phyloP scores from a whole-genome alignment of 305 asterid genomes.

The Vinca major region DNA sequence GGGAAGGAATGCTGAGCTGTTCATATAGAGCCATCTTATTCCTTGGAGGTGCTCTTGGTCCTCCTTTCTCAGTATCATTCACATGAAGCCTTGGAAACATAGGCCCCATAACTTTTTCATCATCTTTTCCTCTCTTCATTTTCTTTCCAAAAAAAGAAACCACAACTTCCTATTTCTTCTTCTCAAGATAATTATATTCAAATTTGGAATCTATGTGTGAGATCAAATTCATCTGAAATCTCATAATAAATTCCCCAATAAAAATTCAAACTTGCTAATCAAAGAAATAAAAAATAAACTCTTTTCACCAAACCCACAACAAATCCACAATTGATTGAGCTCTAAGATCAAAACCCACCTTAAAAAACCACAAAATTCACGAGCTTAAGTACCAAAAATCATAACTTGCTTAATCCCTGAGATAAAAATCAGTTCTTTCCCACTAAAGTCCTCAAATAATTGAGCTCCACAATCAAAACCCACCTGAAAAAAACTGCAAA shows the following conservation, averaged over 20 bases:
- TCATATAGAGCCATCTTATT: constrained; percentile 98
- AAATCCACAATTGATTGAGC: constrained; percentile 12
- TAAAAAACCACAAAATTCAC: constrained; percentile 15
- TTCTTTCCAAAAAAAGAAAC: constrained; percentile 4
- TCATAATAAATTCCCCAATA: constrained; percentile 9
- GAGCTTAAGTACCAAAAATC: not conserved
- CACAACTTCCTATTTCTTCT: constrained; percentile 3
- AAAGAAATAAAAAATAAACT: constrained; percentile 20
- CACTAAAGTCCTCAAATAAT: constrained; percentile 10
- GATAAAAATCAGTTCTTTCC: too few relatives aligned
- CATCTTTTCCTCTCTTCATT: constrained; percentile 74
- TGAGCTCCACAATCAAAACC: constrained; percentile 13
- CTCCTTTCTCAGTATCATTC: constrained; percentile 84
- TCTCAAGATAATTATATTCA: not conserved
- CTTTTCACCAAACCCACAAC: constrained; percentile 5
- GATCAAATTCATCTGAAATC: constrained; percentile 1
- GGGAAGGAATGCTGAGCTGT: constrained; percentile 88
- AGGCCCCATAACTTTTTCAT: constrained; percentile 65
- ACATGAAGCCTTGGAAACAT: constrained; percentile 97
- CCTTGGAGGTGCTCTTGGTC: constrained; percentile 99
- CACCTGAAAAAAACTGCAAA: constrained; percentile 14
- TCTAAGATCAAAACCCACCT: constrained; percentile 17
- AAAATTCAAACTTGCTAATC: constrained; percentile 15
- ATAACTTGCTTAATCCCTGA: too few relatives aligned
- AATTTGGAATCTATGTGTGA: not conserved